These are phyloP conservation scores for Neurospora terricola DNA, from an alignment of 495 filamentous ascomycete genomes.

Conservation along the genomic window DNA sequence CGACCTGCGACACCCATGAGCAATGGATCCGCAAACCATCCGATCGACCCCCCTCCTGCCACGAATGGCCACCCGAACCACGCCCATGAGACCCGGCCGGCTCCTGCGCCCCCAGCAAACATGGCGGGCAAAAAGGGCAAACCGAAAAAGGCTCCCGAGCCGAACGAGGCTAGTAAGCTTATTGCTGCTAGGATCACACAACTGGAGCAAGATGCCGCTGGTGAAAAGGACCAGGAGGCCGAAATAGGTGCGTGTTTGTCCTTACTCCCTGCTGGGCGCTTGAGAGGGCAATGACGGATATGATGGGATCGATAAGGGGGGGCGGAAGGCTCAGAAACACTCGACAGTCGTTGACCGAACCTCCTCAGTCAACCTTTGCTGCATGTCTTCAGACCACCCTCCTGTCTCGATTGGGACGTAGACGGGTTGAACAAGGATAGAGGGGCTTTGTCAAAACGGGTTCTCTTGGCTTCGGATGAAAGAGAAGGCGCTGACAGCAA, in stretches of 20 bases:
- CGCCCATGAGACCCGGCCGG: conserved; percentile 29
- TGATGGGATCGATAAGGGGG: background rate
- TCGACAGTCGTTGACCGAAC: background rate
- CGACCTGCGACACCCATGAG: conserved; percentile 20
- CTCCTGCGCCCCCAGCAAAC: conserved; percentile 32
- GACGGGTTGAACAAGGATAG: background rate
- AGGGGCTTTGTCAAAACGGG: background rate
- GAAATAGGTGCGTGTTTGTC: conserved; percentile 79
- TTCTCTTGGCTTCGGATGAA: background rate
- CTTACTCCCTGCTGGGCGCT: background rate
- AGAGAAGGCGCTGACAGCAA: conserved; percentile 11
- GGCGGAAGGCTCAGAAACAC: background rate
- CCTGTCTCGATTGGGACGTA: background rate
- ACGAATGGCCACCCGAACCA: conserved; percentile 29
- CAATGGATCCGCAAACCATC: conserved; percentile 15
- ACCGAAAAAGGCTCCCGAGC: conserved; percentile 59
- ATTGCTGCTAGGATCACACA: conserved; percentile 91
- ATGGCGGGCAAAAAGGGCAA: conserved; percentile 55
- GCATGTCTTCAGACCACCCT: background rate
- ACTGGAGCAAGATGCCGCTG: conserved; percentile 82
- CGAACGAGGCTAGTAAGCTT: conserved; percentile 78
- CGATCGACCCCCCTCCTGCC: conserved; percentile 12
- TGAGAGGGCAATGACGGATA: background rate
- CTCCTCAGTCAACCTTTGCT: background rate
- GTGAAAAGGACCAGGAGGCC: conserved; percentile 88